phyloP scores from a whole-genome alignment of 305 asterid genomes.

The Fraxinus sp. region DNA sequence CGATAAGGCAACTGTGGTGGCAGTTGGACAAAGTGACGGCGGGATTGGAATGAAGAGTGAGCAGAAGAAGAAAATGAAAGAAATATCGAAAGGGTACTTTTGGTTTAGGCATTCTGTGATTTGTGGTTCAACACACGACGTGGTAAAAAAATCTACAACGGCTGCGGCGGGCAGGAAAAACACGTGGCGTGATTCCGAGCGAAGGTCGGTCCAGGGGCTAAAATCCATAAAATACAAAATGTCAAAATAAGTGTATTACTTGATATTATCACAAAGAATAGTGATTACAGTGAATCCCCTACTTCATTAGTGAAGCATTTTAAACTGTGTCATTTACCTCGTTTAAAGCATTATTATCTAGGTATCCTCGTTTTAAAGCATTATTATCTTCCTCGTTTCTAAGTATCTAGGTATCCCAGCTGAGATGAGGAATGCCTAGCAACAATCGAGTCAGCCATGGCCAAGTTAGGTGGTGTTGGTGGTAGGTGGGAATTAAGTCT shows the following conservation, averaged over 20 bases:
- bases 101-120: constrained; percentile 24
- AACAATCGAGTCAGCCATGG: background rate
- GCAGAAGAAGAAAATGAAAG: constrained; percentile 15
- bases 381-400: background rate
- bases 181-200: background rate
- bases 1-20: background rate
- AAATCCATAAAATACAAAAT: background rate
- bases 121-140: constrained; percentile 37
- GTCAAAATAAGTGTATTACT: background rate
- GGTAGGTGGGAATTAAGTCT: background rate
- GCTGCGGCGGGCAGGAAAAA: constrained; percentile 6
- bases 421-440: background rate
- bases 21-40: background rate
- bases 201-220: background rate
- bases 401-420: background rate
- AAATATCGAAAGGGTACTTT: constrained; percentile 8
- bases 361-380: no score
- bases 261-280: background rate
- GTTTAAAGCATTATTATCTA: no score
- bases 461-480: background rate
- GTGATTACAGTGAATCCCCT: background rate
- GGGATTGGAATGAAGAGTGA: background rate
- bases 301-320: background rate
- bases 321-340: background rate
- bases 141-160: constrained; percentile 20